These are phyloP conservation scores for Hamamelis virginiana DNA, from an alignment of 164 flowering plant genomes.

Conservation along the genomic window DNA sequence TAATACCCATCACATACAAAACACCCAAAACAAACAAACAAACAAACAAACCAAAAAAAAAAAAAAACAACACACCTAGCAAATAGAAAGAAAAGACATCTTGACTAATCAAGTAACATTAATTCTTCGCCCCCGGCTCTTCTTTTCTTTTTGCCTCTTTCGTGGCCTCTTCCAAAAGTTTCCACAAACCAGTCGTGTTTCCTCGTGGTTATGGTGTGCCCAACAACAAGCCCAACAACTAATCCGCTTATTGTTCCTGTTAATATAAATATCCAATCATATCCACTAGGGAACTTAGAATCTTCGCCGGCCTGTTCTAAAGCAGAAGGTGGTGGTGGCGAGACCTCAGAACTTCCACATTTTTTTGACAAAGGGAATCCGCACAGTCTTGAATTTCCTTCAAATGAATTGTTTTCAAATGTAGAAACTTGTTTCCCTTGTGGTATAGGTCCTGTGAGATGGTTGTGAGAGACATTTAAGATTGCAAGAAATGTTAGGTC, in stretches of 20 bases:
- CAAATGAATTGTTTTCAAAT: neutral
- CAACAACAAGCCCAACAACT: neutral
- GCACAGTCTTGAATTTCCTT: slow-evolving; percentile 13
- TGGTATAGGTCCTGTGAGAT: slow-evolving; percentile 15
- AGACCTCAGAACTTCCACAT: slow-evolving; percentile 1
- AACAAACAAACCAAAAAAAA: too few relatives aligned
- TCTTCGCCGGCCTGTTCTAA: neutral
- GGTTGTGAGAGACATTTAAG: slow-evolving; percentile 12
- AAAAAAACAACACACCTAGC: too few relatives aligned
- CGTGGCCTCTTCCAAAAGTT: too few relatives aligned
- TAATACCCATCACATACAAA: too few relatives aligned
- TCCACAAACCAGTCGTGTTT: too few relatives aligned
- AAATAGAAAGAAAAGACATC: too few relatives aligned
- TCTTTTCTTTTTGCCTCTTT: too few relatives aligned
- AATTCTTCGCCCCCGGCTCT: too few relatives aligned
- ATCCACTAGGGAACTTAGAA: neutral
- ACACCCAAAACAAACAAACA: too few relatives aligned
- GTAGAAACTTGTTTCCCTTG: slow-evolving; percentile 11
- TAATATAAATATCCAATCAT: neutral
- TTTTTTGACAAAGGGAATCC: slow-evolving; percentile 12
- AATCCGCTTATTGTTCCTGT: neutral
- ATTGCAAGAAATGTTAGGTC: slow-evolving; percentile 1
- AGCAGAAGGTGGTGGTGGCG: neutral
- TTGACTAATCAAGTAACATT: too few relatives aligned
- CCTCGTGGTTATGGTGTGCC: neutral